Evolutionary conservation across 2,329 filamentous ascomycete genomes (phyloP), one percentile per base, ranked within the genome.

Genomic region (Sarocladium kiliense): DNA sequence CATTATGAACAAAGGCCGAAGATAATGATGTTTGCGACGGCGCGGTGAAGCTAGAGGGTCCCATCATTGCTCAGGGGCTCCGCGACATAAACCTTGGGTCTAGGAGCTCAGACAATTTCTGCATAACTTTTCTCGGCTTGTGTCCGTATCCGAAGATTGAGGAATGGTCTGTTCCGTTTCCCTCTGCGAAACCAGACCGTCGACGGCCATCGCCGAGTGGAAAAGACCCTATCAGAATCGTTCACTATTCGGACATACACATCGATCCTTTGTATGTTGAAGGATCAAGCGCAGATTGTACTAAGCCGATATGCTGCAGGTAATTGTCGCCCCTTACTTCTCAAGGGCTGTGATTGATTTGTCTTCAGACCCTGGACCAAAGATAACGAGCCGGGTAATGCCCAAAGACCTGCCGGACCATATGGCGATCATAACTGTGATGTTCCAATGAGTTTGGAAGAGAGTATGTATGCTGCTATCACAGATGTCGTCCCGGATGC

Each of bases 161-260:
- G 14, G 57, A 70, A 1, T 74, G 74, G 62, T 66, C 67, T 14
- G 66, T 81, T 14, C 62, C 64, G 1, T 74, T 81, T 47, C 75
- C 78, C 12, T 67, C 68, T 6, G 61, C 70, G 7, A 75, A 76
- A 57, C 69, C 73, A 7, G 56, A 65, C 16, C 61, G 62, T 16
- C 61, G 57, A 14, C 71, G 76, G 14, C 71, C 74, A 16, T 41
- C 55, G 1, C 68, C 77, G 2, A 79, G 76, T 53, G 73, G 75
- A 2, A 65, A 74, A 63, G 60, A 68, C 4, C 76, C 79, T 5
- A 63, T 83, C 59, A 75, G 78, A 59, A 70, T 85, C 3, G 78
- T 83, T 23, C 82, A 85, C 61, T 79, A 80, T 64, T 82, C 78
- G 12, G 82, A 85, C 59, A 80, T 82, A 41, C 82, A 85, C 56